Evolutionary conservation across 2,329 filamentous ascomycete genomes (phyloP).

Genomic region (Aspergillus jensenii): DNA sequence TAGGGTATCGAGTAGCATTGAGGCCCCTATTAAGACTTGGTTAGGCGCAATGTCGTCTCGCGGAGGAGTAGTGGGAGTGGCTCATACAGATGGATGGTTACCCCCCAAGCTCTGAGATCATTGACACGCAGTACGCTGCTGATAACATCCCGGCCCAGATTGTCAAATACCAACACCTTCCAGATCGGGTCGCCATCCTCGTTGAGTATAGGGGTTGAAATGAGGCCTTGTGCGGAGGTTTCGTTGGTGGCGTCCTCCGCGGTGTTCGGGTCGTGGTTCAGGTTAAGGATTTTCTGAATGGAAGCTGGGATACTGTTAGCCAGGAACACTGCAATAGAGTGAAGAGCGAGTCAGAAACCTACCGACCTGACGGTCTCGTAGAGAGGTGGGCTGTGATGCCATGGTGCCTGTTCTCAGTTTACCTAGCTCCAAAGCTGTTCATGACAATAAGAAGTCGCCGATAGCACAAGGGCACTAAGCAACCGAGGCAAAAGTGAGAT

Average conservation of each 20-base stretch:
- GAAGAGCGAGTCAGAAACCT: conserved; percentile 32
- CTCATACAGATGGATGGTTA: conserved; percentile 87
- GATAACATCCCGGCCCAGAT: conserved; percentile 88
- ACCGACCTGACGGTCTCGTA: conserved; percentile 73
- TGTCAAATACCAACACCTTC: conserved; percentile 97
- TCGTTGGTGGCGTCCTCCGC: conserved; percentile 62
- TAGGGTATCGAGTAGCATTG: conserved; percentile 76
- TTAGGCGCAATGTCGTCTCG: conserved; percentile 20
- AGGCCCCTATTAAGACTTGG: conserved; percentile 62
- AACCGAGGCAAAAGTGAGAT: not conserved
- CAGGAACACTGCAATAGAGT: not conserved
- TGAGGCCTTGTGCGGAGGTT: conserved; percentile 59
- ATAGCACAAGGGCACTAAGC: not conserved
- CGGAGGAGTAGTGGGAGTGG: conserved; percentile 9
- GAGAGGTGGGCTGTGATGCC: conserved; percentile 57
- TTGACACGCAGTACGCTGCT: conserved; percentile 94
- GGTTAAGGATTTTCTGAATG: conserved; percentile 91
- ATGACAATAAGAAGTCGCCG: conserved; percentile 20
- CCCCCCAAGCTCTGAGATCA: conserved; percentile 88
- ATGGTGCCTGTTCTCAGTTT: conserved; percentile 41
- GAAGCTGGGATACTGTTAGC: conserved; percentile 61
- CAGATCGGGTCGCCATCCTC: conserved; percentile 90
- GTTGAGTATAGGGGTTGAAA: conserved; percentile 77
- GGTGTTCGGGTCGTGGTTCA: conserved; percentile 71
- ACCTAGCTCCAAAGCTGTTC: conserved; percentile 14